Base-by-base conservation (phyloP, 768 basidiomycete genomes). In the Artomyces pyxidatus region DNA sequence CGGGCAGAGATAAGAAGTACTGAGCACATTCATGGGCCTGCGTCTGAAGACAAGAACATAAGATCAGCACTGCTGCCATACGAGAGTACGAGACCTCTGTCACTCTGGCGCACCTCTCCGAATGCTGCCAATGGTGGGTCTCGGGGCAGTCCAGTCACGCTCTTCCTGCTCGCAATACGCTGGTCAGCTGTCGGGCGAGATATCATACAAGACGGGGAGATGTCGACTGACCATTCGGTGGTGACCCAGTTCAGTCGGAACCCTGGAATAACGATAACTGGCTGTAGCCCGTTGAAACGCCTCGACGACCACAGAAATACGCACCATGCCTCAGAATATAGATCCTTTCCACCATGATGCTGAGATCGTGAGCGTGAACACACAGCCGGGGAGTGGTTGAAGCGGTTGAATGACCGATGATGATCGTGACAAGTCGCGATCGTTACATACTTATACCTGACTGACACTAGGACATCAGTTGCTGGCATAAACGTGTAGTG, bases 211-310 rank as follows among this genome's bases (percentile, higher is more conserved):
- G 16, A 8, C 7, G 32, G 12, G n/a, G 22, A 37, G 17, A 37
- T 9, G 25, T 27, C 12, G 16, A 51, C 76, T 60, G 48, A 85
- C 88, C 88, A 89, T 41, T 68, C 71, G 8, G 68, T 68, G 28
- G 73, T 78, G 27, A 83, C 62, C 86, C 86, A 90, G 65, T 85
- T 89, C 51, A 82, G 58, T 59, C 87, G 73, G 56, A 81, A 89
- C 37, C 88, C 88, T 89, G 63, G 11, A 16, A 16, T n/a, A n/a
- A n/a, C n/a, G n/a, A n/a, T n/a, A n/a, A n/a, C n/a, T n/a, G n/a
- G n/a, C n/a, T n/a, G n/a, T n/a, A n/a, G n/a, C n/a, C n/a, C n/a
- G n/a, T n/a, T n/a, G n/a, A n/a, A n/a, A n/a, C n/a, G n/a, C n/a
- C n/a, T 26, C 26, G 23, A 30, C 19, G 32, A 19, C 41, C 23